Base-by-base conservation (phyloP, 2,329 filamentous ascomycete species). In the Peltaster fructicola region DNA sequence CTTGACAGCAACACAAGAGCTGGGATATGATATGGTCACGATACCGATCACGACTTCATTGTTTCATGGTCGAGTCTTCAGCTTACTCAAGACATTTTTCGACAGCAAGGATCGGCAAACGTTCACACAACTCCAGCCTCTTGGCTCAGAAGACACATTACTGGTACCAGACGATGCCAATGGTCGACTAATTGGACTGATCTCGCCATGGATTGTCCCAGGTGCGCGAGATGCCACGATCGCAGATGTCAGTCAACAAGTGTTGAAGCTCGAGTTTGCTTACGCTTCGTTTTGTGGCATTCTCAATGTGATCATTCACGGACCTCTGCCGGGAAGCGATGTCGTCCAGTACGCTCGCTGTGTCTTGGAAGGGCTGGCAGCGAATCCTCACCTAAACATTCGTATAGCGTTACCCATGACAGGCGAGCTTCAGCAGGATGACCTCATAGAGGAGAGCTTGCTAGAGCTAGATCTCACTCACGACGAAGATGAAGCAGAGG, bases 221-320 rank as follows among this genome's bases (percentile, higher is more conserved):
- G 75, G 73, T 40, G 91, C 84, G 3, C 56, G 71, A 2, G 76
- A 93, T 48, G 78, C 82, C 5, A 52, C 85, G 33, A 73, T 95
- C 34, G 72, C 81, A 6, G 79, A 78, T 47, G 65, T 95, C 30
- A 93, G 85, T 17, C 71, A 79, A 21, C 85, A 93, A 53, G 77
- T 91, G 5, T 60, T 98, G 34, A 82, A 82, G 46, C 63, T 92
- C 18, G 88, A 98, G 48, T 66, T 95, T 23, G 78, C 81, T 23
- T 98, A 93, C 53, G 88, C 90, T 35, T 84, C 81, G 34, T 98
- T 95, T 53, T 93, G 82, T 44, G 90, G 90, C 17, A 66, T 88
- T 23, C 71, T 73, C 28, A 90, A 77, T 50, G 63, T 95, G 30
- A 59, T 95, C 24, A 61, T 98, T 15, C 72, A 75, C 2, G 82